phyloP scores from a whole-genome alignment of 2,329 filamentous ascomycete species.

The Cordyceps farinosa region DNA sequence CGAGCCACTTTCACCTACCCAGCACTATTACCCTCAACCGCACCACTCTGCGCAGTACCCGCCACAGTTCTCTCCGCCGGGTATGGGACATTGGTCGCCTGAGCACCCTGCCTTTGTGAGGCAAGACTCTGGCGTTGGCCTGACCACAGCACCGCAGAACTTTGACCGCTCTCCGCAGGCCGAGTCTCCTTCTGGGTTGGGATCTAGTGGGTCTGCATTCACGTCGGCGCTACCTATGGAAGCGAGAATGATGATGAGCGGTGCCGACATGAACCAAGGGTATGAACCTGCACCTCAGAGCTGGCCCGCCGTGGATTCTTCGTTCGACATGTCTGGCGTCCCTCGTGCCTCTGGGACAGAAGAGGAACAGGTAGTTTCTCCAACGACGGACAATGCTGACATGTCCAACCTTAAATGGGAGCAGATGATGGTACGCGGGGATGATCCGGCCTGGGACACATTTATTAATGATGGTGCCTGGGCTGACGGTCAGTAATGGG shows the following conservation, averaged over 20 bases:
- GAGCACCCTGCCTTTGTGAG: not conserved
- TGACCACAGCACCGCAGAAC: not conserved
- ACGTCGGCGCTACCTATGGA: slow-evolving; percentile 42
- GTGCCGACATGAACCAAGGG: slow-evolving; percentile 30
- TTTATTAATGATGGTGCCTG: slow-evolving; percentile 32
- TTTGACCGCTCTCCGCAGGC: slow-evolving; percentile 16
- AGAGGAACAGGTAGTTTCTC: slow-evolving; percentile 8
- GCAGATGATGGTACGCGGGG: slow-evolving; percentile 19
- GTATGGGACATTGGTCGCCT: not conserved
- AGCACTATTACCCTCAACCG: not conserved
- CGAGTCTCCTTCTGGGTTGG: slow-evolving; percentile 22
- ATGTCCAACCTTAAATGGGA: slow-evolving; percentile 19
- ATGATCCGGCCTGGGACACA: slow-evolving; percentile 30
- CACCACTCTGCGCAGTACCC: not conserved
- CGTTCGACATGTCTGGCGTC: slow-evolving; percentile 5
- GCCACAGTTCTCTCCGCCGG: not conserved
- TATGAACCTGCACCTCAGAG: slow-evolving; percentile 18
- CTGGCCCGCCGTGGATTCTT: slow-evolving; percentile 18
- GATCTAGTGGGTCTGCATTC: slow-evolving; percentile 34
- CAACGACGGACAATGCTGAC: not conserved
- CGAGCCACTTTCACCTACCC: not conserved
- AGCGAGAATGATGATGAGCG: slow-evolving; percentile 40
- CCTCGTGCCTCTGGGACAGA: not conserved
- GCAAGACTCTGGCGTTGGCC: slow-evolving; percentile 8
- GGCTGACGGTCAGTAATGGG: not conserved